Percentiles rank a stretch among this genome's conserved stretches.
Conservation (phyloP, 208 protist genomes). For the Acanthamoeba lenticulata region DNA sequence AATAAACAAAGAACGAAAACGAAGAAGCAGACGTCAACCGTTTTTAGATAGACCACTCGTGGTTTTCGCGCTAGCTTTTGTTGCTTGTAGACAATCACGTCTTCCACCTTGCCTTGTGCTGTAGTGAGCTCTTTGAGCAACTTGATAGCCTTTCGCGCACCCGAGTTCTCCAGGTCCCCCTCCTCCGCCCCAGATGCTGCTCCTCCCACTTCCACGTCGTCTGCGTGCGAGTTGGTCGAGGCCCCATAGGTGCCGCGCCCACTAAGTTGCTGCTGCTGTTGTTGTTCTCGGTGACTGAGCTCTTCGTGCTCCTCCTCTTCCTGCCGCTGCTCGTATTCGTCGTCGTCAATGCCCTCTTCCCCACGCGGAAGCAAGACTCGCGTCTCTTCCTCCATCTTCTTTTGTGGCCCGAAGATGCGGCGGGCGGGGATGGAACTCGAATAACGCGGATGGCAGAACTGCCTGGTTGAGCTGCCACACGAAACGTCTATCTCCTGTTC, state of each 20-base stretch:
- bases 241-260: too few relatives aligned
- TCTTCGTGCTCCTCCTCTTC: background rate
- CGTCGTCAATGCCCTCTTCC: background rate
- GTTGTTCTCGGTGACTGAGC: background rate
- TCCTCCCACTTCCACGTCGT: background rate
- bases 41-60: slow-evolving; percentile 10
- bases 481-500: too few relatives aligned
- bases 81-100: slow-evolving; percentile 20
- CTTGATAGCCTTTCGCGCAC: background rate
- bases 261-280: background rate
- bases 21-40: background rate
- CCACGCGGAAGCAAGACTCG: background rate
- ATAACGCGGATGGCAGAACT: too few relatives aligned
- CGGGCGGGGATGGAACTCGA: too few relatives aligned
- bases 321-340: background rate
- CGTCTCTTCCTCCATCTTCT: background rate
- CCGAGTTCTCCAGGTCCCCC: background rate
- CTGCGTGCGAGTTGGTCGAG: background rate
- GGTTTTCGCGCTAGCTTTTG: background rate
- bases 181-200: background rate
- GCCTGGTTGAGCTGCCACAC: too few relatives aligned
- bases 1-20: background rate
- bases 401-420: background rate
- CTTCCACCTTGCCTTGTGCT: background rate
- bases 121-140: background rate